Evolutionary conservation across 139 green algal species (phyloP).

Genomic region (Dunaliella primolecta): DNA sequence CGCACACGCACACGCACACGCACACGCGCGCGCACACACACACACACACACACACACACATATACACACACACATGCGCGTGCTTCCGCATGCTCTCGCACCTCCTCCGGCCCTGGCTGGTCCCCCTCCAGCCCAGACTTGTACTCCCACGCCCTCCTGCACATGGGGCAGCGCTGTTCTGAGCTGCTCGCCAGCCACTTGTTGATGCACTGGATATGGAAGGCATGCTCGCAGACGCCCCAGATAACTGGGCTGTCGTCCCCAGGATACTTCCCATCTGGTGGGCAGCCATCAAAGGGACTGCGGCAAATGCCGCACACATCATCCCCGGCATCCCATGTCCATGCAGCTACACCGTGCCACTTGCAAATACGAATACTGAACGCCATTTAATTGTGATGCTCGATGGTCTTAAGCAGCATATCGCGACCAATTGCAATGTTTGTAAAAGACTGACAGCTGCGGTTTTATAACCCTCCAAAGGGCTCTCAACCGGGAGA

Average conservation of each 20-base stretch:
- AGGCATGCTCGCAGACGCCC: conserved; percentile 64
- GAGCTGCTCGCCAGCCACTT: conserved; percentile 60
- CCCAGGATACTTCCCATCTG: conserved; percentile 65
- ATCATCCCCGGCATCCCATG: conserved; percentile 65
- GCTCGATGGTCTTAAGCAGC: no score
- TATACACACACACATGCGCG: not conserved
- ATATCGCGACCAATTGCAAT: no score
- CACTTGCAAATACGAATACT: conserved; percentile 22
- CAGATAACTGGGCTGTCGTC: conserved; percentile 69
- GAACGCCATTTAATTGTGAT: no score
- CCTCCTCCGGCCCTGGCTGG: not conserved
- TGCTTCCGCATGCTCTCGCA: not conserved
- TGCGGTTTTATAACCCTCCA: no score
- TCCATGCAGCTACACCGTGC: conserved; percentile 67
- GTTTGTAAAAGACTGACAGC: no score
- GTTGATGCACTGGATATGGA: conserved; percentile 68
- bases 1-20: not conserved
- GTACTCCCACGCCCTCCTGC: conserved; percentile 60
- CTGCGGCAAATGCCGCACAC: conserved; percentile 68
- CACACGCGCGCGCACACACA: no score
- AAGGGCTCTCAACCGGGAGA: no score
- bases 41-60: no score
- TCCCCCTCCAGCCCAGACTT: conserved; percentile 31
- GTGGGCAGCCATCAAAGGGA: conserved; percentile 62
- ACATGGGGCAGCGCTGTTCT: conserved; percentile 68